Evolutionary conservation across 1,284 basidiomycete genomes (phyloP).

Genomic region (Cutaneotrichosporon cavernicola): DNA sequence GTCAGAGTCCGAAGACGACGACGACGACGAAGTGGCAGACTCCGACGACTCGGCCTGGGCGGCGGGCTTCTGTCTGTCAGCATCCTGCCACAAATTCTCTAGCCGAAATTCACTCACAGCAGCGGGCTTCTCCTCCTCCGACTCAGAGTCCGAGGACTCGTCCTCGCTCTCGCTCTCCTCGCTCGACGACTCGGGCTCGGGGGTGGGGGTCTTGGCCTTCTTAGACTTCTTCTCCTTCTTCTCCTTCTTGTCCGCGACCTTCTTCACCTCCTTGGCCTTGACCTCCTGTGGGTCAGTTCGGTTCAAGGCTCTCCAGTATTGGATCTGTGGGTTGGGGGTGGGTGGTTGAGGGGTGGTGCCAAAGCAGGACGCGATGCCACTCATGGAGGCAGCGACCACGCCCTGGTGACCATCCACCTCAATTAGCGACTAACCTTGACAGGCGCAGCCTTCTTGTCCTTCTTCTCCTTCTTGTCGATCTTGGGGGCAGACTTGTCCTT

Average conservation of each 20-base stretch:
- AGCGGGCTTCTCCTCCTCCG: slow-evolving; percentile 21
- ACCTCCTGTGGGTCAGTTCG: slow-evolving; percentile 8
- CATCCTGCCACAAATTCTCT: neutral
- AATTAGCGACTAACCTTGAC: slow-evolving; percentile 14
- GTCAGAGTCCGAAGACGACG: slow-evolving; percentile 14
- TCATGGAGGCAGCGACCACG: too few species aligned
- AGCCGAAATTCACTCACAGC: slow-evolving; percentile 7
- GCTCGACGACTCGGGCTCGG: slow-evolving; percentile 33
- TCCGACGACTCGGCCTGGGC: slow-evolving; percentile 74
- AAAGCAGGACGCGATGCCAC: too few species aligned
- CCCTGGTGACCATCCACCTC: too few species aligned
- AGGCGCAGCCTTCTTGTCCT: slow-evolving; percentile 18
- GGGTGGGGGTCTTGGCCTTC: slow-evolving; percentile 52
- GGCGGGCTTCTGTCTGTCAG: slow-evolving; percentile 34
- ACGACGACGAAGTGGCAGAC: slow-evolving; percentile 5
- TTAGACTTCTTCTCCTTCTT: slow-evolving; percentile 54
- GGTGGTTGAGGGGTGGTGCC: too few species aligned
- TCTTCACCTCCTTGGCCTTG: slow-evolving; percentile 11
- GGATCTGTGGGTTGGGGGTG: too few species aligned
- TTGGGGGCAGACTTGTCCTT: slow-evolving; percentile 6
- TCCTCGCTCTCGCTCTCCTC: slow-evolving; percentile 42
- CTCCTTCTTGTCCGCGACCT: slow-evolving; percentile 29
- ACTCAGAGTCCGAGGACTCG: slow-evolving; percentile 56
- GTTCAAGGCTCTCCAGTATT: too few species aligned
- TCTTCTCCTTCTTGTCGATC: slow-evolving; percentile 36